Conservation (phyloP, 495 filamentous ascomycete species). For the Aspergillus sclerotiicarbonarius region DNA sequence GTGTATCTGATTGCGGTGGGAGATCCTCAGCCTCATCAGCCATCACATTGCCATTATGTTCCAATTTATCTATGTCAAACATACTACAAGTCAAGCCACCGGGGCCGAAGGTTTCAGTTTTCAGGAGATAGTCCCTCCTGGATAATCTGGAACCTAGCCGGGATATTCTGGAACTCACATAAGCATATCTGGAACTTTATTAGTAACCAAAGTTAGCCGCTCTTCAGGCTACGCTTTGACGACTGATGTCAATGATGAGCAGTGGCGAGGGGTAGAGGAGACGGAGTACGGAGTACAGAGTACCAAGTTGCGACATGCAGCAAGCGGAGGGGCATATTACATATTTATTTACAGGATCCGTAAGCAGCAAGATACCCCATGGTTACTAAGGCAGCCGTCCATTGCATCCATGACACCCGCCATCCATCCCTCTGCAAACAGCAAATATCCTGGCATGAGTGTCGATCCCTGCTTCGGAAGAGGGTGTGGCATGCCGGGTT, state of each 20-base stretch:
- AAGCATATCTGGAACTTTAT: background rate
- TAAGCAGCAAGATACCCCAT: slow-evolving; percentile 2
- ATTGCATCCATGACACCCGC: slow-evolving; percentile 7
- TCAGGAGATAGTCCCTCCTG: background rate
- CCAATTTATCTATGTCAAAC: background rate
- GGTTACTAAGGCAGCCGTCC: slow-evolving; percentile 5
- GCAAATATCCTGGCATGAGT: slow-evolving; percentile 15
- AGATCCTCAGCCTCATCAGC: background rate
- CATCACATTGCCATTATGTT: background rate
- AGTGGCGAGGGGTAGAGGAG: slow-evolving; percentile 3
- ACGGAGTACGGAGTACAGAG: background rate
- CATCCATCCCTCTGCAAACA: slow-evolving; percentile 30
- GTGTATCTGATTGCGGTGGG: background rate
- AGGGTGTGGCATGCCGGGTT: slow-evolving; percentile 31
- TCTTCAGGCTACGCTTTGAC: background rate
- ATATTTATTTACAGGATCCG: background rate
- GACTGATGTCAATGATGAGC: slow-evolving; percentile 1
- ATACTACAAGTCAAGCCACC: background rate
- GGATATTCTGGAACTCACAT: background rate
- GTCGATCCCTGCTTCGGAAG: slow-evolving; percentile 24
- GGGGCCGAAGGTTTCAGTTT: background rate
- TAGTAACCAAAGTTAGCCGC: background rate
- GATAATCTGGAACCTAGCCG: background rate
- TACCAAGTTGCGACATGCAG: slow-evolving; percentile 1
- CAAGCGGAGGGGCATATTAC: background rate